Base-by-base conservation (phyloP, 768 basidiomycete genomes). In the Mycena albidolilacea region DNA sequence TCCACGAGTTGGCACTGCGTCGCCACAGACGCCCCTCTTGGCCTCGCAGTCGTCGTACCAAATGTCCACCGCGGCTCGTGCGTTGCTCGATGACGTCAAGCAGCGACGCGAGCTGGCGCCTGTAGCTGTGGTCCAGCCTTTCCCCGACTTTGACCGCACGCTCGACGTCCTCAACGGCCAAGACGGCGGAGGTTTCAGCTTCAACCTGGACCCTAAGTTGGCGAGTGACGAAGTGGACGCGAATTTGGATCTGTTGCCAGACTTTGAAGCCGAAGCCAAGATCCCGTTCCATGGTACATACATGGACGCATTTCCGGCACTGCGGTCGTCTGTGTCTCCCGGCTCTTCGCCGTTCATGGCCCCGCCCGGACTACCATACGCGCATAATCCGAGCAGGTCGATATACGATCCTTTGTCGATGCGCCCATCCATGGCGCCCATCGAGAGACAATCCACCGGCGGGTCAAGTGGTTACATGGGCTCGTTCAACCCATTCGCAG, bases 81-180 rank as follows among this genome's bases (percentile, higher is more conserved):
- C 93, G 1, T 86, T 97, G 58, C 85, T 97, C 58, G 94, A 96
- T 69, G 96, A 97, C 76, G 89, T 97, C 48, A 92, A 90, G 78
- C 90, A 90, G 23, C 86, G 95, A 43, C 88, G 95, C 57, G 93
- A 95, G 76, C 86, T 89, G 9, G 83, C 84, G 2, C 79, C 86
- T 15, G 78, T 85, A 9, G 80, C 84, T 50, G 81, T 82, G 58
- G 81, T 84, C 43, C 95, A 87, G 80, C 90, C 94, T 12, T 97
- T 97, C 88, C 96, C 96, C 11, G 96, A 97, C 74, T 91, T 97
- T 75, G 95, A 96, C 80, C 90, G 94, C 39, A 95, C 94, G 21
- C 84, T 97, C 57, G 90, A 93, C 78, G 91, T 89, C 60, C 85
- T 96, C 54, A 90, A 89, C 63, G 88, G 87, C 9, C 90, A 86